phyloP scores from a whole-genome alignment of 148 eudicot genomes.

The Heliamphora exappendiculata region DNA sequence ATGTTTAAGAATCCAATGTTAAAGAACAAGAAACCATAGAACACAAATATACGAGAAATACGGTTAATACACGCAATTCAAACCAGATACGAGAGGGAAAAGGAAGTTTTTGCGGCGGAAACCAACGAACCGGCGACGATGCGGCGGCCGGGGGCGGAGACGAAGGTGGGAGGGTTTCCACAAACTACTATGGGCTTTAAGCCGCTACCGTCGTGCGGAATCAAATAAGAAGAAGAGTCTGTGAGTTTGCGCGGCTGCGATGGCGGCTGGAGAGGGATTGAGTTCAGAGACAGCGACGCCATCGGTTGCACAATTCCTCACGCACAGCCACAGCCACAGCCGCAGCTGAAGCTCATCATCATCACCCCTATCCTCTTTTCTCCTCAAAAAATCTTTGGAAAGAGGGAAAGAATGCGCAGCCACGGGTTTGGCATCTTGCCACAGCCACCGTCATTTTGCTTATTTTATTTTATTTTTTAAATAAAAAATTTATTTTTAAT shows the following conservation, averaged over 20 bases:
- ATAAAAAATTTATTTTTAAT: too few relatives aligned
- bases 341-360: neutral
- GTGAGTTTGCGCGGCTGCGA: constrained; percentile 23
- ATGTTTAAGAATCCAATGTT: neutral
- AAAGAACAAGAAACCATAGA: neutral
- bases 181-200: constrained; percentile 58
- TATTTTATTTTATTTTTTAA: too few relatives aligned
- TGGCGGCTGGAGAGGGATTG: constrained; percentile 18
- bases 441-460: too few relatives aligned
- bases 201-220: constrained; percentile 4
- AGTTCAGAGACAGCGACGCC: constrained; percentile 34
- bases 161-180: constrained; percentile 75
- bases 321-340: constrained; percentile 10
- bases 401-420: neutral
- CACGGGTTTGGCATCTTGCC: constrained; percentile 3
- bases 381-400: neutral
- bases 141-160: constrained; percentile 83
- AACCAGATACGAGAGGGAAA: neutral
- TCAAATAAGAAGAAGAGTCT: constrained; percentile 1
- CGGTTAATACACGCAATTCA: neutral
- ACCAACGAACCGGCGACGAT: constrained; percentile 62
- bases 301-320: constrained; percentile 5
- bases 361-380: neutral
- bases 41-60: neutral
- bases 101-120: neutral